These are phyloP conservation scores for Blastomyces silverae DNA, from an alignment of 2,329 filamentous ascomycete species.

Conservation along the genomic window DNA sequence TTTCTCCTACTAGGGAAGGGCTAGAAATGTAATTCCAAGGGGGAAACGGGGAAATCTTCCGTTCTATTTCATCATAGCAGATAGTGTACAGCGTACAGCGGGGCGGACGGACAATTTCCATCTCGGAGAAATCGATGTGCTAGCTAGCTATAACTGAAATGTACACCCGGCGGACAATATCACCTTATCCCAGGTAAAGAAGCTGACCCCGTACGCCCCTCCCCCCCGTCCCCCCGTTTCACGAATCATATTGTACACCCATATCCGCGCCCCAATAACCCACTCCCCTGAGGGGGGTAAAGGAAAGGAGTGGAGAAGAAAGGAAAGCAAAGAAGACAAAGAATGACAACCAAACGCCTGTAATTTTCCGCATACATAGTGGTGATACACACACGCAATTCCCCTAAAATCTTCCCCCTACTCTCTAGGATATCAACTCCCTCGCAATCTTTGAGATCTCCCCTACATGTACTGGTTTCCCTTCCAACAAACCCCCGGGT, in stretches of 20 bases:
- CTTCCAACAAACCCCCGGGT: slow-evolving; percentile 38
- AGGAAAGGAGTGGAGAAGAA: not conserved
- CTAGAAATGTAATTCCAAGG: not conserved
- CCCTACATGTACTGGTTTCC: slow-evolving; percentile 39
- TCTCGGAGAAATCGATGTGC: not conserved
- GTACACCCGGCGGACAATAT: not conserved
- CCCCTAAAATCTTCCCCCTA: not conserved
- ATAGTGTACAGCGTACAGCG: not conserved
- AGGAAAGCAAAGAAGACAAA: not conserved
- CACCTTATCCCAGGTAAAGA: not conserved
- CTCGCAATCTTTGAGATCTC: slow-evolving; percentile 39
- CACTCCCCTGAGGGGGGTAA: not conserved
- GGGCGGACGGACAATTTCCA: not conserved
- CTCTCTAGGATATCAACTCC: slow-evolving; percentile 28
- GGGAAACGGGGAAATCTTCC: not conserved
- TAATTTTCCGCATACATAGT: not conserved
- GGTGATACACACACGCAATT: not conserved
- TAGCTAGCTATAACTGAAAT: not conserved
- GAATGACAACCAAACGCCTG: not conserved
- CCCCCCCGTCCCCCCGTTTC: too few relatives aligned
- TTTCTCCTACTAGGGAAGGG: not conserved
- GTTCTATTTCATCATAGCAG: not conserved
- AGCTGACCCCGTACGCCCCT: not conserved
- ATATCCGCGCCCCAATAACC: not conserved
- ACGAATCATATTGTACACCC: not conserved